Conservation (phyloP, 805 yeast genomes). For the Saturnispora hagleri region DNA sequence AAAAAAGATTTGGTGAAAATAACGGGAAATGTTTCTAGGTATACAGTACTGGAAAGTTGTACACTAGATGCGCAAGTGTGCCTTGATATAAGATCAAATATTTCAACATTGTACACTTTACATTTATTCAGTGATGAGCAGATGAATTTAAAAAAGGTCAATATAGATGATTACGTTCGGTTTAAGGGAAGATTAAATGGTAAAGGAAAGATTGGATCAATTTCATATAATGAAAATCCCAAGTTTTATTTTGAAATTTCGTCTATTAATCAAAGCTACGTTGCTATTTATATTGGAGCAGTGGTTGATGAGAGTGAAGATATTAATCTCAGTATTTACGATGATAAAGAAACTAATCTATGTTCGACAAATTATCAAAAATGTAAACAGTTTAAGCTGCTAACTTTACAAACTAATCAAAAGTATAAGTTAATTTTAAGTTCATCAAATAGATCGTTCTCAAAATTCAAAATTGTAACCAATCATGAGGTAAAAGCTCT, state of each 20-base stretch:
- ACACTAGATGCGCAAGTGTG: background rate
- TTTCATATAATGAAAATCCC: background rate
- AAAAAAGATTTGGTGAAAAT: background rate
- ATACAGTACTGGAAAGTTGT: background rate
- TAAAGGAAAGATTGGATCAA: background rate
- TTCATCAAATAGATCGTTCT: background rate
- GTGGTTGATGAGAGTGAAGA: background rate
- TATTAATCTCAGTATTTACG: background rate
- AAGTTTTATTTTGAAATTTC: background rate
- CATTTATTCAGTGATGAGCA: background rate
- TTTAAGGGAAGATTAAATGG: background rate
- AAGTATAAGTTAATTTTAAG: background rate
- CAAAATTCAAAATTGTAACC: conserved; percentile 1
- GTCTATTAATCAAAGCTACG: background rate
- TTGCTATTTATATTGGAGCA: background rate
- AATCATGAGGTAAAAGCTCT: background rate
- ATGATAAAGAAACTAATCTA: background rate
- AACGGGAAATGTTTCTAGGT: background rate
- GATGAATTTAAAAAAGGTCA: background rate
- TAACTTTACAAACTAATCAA: background rate
- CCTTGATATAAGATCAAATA: background rate
- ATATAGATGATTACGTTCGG: background rate
- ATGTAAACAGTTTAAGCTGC: background rate
- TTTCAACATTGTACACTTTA: background rate
- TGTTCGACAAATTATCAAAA: background rate